Conservation (phyloP, 176 grass and related monocot species). For the Bothriochloa decipiens region DNA sequence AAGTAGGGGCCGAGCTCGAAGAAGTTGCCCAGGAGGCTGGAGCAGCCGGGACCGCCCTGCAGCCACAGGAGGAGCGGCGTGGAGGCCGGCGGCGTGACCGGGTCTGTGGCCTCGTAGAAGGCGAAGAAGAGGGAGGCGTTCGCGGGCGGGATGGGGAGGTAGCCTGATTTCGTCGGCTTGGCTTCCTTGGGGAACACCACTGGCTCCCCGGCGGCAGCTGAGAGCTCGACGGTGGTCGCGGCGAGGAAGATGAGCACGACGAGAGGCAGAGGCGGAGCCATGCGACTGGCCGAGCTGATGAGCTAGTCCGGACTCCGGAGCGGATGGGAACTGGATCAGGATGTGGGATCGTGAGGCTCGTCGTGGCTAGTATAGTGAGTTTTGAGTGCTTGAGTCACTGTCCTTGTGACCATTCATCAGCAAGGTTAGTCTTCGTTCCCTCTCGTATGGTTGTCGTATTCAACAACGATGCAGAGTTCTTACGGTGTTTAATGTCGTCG, state of each 20-base stretch:
- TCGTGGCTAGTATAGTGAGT: background rate
- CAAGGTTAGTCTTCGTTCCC: background rate
- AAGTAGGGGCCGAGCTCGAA: constrained; percentile 65
- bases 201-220: background rate
- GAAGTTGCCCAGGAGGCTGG: constrained; percentile 58
- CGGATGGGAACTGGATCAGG: background rate
- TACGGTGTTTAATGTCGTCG: background rate
- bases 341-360: background rate
- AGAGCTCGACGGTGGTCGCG: background rate
- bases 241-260: background rate
- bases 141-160: background rate
- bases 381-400: background rate
- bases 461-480: background rate
- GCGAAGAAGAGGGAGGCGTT: constrained; percentile 22
- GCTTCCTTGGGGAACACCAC: background rate
- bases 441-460: background rate
- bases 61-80: constrained; percentile 52
- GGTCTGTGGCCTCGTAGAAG: constrained; percentile 1
- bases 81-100: constrained; percentile 2
- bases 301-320: no score
- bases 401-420: background rate
- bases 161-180: background rate
- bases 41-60: constrained; percentile 43
- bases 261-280: background rate
- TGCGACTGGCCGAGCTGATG: background rate